Percentiles rank a stretch among this genome's conserved stretches.
Conservation (phyloP, 1,284 basidiomycete genomes). For the Ganoderma multipileum region DNA sequence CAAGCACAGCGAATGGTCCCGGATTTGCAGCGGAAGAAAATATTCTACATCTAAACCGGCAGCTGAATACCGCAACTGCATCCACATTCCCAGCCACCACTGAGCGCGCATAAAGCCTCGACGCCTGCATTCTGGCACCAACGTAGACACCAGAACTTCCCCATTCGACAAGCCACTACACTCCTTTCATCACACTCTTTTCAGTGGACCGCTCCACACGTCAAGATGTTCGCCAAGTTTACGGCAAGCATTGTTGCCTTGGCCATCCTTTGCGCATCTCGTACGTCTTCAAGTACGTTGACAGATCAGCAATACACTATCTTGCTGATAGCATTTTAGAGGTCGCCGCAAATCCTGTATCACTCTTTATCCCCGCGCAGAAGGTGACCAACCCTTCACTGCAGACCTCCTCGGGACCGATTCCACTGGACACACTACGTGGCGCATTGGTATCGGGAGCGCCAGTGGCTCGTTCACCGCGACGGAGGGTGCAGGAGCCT, state of each 20-base stretch:
- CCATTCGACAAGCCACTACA: background rate
- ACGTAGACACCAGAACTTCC: background rate
- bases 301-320: background rate
- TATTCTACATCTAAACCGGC: background rate
- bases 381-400: background rate
- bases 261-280: background rate
- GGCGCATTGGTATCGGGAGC: background rate
- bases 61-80: background rate
- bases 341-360: background rate
- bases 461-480: background rate
- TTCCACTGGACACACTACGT: background rate
- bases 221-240: background rate
- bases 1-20: background rate
- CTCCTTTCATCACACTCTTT: background rate
- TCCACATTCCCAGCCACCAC: background rate
- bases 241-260: background rate
- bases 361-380: constrained; percentile 29
- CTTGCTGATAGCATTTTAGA: background rate
- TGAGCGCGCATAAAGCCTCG: background rate
- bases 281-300: background rate
- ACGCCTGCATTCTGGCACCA: background rate
- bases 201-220: background rate
- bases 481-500: background rate
- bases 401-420: background rate
- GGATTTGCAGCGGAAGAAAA: background rate